Evolutionary conservation across 345 rosid genomes (phyloP), one percentile per base, ranked within the genome.

Genomic region (Linum lewisii): DNA sequence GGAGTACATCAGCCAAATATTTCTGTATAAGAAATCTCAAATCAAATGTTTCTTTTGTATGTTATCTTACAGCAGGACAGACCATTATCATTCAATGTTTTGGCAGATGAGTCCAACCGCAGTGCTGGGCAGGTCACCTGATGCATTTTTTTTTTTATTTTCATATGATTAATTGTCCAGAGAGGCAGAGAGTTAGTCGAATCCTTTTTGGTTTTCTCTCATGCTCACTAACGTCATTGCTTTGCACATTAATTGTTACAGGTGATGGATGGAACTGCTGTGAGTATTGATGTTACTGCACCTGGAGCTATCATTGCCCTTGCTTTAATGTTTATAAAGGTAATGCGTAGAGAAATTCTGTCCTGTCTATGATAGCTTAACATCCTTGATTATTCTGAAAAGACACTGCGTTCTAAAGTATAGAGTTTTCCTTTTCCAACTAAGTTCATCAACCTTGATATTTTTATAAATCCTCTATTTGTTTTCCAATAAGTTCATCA

Each of bases 251-350:
- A 38, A 69, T 24, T 67, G 71, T 61, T 67, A 59, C 69, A 89
- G 97, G 81, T 86, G 80, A 82, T 82, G 82, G 99, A 92, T 65
- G 93, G 84, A 65, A 70, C 77, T 57, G 66, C 75, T 24, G 78
- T 91, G 60, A 86, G 86, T 81, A 83, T 89, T 76, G 93, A 92
- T 78, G 94, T 92, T 32, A 85, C 99, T 53, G 95, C 99, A 65
- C 97, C 99, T 72, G 99, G 99, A 63, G 91, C 97, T 34, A 81
- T 79, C 66, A 78, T 92, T 61, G 95, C 97, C 60, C 95, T 92
- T 65, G 76, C 95, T 64, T 73, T 92, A 57, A 88, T 92, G 94
- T 92, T 84, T 77, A 69, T 92, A 55, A 92, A 92, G 87, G 99
- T 89, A 66, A 74, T 63, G 38, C 57, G 72, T 34, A 22, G 58